These are phyloP conservation scores for Metschnikowia baotianmanensis DNA, from an alignment of 805 yeast genomes.

Conservation along the genomic window DNA sequence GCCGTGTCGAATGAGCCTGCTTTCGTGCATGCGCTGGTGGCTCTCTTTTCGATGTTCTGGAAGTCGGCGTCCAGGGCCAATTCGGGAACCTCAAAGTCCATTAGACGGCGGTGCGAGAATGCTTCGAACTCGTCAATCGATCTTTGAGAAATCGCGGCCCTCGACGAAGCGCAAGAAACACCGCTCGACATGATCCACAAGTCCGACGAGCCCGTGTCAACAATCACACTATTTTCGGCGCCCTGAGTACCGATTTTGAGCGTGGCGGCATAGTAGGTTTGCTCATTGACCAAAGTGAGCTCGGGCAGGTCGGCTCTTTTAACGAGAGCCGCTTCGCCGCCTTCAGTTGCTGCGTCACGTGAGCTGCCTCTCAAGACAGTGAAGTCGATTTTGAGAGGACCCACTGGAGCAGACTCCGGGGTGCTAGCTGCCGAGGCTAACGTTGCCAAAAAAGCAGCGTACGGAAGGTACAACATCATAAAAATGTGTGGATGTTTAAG, in stretches of 20 bases:
- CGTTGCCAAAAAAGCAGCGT: slow-evolving; percentile 5
- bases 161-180: background rate
- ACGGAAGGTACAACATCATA: slow-evolving; percentile 1
- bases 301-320: slow-evolving; percentile 8
- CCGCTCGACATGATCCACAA: slow-evolving; percentile 38
- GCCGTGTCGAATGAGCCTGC: slow-evolving; percentile 50
- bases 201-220: slow-evolving; percentile 46
- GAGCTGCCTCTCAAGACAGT: slow-evolving; percentile 13
- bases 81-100: slow-evolving; percentile 1
- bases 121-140: background rate
- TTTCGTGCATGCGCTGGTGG: slow-evolving; percentile 35
- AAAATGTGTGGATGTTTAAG: background rate
- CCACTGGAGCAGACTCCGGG: slow-evolving; percentile 2
- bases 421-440: slow-evolving; percentile 10
- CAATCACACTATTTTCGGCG: slow-evolving; percentile 29
- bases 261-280: slow-evolving; percentile 14
- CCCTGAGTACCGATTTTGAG: slow-evolving; percentile 15
- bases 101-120: slow-evolving; percentile 3
- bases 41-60: background rate
- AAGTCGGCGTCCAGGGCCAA: background rate
- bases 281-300: slow-evolving; percentile 10
- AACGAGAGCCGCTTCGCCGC: slow-evolving; percentile 3
- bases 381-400: slow-evolving; percentile 12
- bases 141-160: background rate
- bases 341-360: slow-evolving; percentile 4